A percentile compares a stretch with the other conserved stretches of the same genome.
phyloP scores from a whole-genome alignment of 352 stramenopile species.

The Phytophthora hybrid region DNA sequence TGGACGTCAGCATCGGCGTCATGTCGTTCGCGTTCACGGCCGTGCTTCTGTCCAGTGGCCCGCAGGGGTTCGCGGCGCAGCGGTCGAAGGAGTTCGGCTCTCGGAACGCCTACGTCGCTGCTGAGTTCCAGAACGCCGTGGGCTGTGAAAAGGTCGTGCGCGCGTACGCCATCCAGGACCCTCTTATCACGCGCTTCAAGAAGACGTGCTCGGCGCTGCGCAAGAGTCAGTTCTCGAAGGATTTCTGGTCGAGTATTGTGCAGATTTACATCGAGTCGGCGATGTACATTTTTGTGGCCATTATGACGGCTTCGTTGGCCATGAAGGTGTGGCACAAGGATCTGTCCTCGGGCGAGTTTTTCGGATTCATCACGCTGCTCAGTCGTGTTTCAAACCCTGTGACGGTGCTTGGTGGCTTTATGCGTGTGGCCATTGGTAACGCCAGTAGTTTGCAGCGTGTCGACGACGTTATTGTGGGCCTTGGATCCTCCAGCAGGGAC shows the following conservation, averaged over 20 bases:
- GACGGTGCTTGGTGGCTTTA: constrained; percentile 86
- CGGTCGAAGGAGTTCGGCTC: constrained; percentile 89
- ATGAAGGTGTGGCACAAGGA: constrained; percentile 87
- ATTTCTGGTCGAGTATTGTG: constrained; percentile 91
- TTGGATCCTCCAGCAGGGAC: constrained; percentile 44
- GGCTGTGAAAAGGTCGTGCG: constrained; percentile 89
- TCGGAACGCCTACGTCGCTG: constrained; percentile 88
- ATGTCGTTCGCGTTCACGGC: constrained; percentile 88
- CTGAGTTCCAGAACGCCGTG: constrained; percentile 90
- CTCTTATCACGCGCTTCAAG: constrained; percentile 76
- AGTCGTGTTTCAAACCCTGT: constrained; percentile 85
- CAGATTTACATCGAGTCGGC: constrained; percentile 92
- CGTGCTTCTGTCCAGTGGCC: constrained; percentile 81
- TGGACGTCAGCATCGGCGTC: constrained; percentile 83
- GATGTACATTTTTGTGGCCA: constrained; percentile 92
- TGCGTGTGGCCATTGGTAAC: constrained; percentile 91
- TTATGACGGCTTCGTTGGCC: constrained; percentile 85
- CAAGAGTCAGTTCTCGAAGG: constrained; percentile 90
- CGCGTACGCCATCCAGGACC: constrained; percentile 85
- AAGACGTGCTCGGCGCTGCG: constrained; percentile 69
- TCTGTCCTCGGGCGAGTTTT: constrained; percentile 83
- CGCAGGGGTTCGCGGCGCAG: constrained; percentile 84
- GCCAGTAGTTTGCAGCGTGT: constrained; percentile 88
- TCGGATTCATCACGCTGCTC: constrained; percentile 84
- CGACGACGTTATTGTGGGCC: constrained; percentile 83